phyloP scores from a whole-genome alignment of 1,139 yeast species.

The Protomyces macrosporus region DNA sequence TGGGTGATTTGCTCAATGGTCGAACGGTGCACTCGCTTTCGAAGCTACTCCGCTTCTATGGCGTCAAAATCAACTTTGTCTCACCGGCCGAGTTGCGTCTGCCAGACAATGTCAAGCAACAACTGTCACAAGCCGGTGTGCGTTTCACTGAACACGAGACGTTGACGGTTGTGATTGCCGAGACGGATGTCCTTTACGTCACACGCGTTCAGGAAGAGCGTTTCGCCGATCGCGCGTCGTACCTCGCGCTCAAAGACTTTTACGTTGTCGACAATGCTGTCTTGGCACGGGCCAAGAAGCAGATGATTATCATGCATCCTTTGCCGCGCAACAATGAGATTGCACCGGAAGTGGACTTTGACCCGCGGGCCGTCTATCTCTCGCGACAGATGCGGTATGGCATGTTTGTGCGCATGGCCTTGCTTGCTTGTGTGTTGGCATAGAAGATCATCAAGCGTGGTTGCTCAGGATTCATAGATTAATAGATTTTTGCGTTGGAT shows the following conservation, averaged over 20 bases:
- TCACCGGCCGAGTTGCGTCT: constrained; percentile 81
- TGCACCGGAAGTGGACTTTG: constrained; percentile 96
- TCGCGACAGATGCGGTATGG: constrained; percentile 75
- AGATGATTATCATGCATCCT: constrained; percentile 96
- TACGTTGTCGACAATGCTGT: constrained; percentile 91
- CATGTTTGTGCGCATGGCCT: constrained; percentile 95
- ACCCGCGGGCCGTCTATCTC: constrained; percentile 46
- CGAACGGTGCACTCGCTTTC: constrained; percentile 98
- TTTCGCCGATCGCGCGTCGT: constrained; percentile 68
- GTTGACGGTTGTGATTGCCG: constrained; percentile 74
- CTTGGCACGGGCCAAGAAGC: constrained; percentile 87
- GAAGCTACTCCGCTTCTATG: constrained; percentile 83
- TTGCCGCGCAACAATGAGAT: constrained; percentile 95
- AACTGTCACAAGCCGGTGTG: constrained; percentile 62
- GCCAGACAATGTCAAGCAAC: constrained; percentile 66
- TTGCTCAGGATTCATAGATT: neutral
- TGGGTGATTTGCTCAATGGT: constrained; percentile 98
- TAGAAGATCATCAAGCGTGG: neutral
- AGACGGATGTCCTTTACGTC: constrained; percentile 92
- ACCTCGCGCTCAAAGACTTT: constrained; percentile 82
- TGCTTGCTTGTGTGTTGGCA: constrained; percentile 91
- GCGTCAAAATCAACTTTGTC: constrained; percentile 87
- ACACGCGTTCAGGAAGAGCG: constrained; percentile 98
- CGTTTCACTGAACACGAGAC: constrained; percentile 65
- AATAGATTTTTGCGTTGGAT: neutral